Conservation (phyloP, 148 eudicot species). For the Chenopodium album region DNA sequence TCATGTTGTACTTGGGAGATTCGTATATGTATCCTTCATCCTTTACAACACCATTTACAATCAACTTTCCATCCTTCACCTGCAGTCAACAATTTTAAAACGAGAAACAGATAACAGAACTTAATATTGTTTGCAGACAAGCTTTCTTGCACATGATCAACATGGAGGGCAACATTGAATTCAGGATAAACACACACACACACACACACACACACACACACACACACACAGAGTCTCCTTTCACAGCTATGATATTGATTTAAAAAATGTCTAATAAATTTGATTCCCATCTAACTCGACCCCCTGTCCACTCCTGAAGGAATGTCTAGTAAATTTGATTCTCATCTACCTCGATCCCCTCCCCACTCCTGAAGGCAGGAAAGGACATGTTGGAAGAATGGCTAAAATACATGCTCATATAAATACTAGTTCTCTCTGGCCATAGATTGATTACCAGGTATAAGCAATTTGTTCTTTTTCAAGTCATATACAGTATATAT, state of each 20-base stretch:
- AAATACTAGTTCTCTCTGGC: too few species aligned
- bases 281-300: background rate
- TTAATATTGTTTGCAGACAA: background rate
- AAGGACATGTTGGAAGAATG: background rate
- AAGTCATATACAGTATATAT: background rate
- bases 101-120: background rate
- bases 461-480: background rate
- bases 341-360: background rate
- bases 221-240: background rate
- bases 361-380: background rate
- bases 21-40: slow-evolving; percentile 66
- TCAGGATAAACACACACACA: too few species aligned
- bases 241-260: background rate
- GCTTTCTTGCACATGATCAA: background rate
- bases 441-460: background rate
- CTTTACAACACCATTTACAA: slow-evolving; percentile 73
- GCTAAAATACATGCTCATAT: background rate
- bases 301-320: background rate
- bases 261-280: background rate
- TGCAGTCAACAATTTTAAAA: slow-evolving; percentile 27
- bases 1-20: slow-evolving; percentile 86
- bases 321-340: too few species aligned
- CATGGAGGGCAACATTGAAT: too few species aligned
- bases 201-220: background rate
- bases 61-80: slow-evolving; percentile 79